These are phyloP conservation scores for Knufia petricola DNA, from an alignment of 2,329 filamentous ascomycete species.

Conservation along the genomic window DNA sequence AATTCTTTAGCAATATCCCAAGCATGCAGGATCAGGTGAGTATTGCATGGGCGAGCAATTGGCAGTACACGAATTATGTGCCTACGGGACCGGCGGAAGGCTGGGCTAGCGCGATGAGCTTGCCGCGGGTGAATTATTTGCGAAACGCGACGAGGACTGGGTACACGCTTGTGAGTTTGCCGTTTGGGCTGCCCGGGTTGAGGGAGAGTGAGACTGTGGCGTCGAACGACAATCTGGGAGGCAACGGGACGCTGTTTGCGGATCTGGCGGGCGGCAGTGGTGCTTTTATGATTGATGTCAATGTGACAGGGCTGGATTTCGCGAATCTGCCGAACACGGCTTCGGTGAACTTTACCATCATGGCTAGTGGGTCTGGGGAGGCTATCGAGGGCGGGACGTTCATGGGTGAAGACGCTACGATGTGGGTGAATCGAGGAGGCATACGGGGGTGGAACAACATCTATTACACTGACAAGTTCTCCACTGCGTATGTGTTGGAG, in stretches of 20 bases:
- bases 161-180: conserved; percentile 42
- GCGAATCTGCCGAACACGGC: conserved; percentile 32
- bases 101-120: conserved; percentile 44
- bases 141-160: conserved; percentile 43
- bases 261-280: conserved; percentile 24
- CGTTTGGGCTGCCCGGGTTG: conserved; percentile 40
- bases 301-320: conserved; percentile 46
- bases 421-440: conserved; percentile 44
- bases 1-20: conserved; percentile 44
- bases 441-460: conserved; percentile 43
- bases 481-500: conserved; percentile 25
- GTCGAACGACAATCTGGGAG: conserved; percentile 31
- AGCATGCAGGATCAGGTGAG: conserved; percentile 35
- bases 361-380: conserved; percentile 41
- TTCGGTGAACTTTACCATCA: conserved; percentile 44
- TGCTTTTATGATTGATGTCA: conserved; percentile 28
- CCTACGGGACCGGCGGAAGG: conserved; percentile 45
- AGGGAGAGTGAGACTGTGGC: conserved; percentile 30
- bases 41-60: conserved; percentile 51
- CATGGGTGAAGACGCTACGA: conserved; percentile 40
- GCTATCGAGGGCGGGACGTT: conserved; percentile 42
- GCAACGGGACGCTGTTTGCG: conserved; percentile 43
- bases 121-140: conserved; percentile 45
- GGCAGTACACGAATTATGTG: conserved; percentile 47
- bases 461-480: conserved; percentile 49